Percentiles rank a stretch among this genome's conserved stretches.
These are phyloP conservation scores for Zygosaccharomyces kombuchaensis DNA, from an alignment of 805 yeast genomes.

Conservation along the genomic window DNA sequence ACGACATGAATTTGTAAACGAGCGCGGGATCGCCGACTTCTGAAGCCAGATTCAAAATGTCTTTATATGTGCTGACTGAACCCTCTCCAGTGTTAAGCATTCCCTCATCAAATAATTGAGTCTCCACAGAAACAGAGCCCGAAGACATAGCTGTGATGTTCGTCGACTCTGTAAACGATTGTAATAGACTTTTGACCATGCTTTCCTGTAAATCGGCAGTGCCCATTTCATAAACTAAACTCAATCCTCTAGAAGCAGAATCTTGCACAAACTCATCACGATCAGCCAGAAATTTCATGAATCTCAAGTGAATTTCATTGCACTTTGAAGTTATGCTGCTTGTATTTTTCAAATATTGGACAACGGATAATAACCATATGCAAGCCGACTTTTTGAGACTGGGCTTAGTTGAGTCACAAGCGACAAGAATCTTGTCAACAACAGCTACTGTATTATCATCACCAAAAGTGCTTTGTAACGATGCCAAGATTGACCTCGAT, in stretches of 20 bases:
- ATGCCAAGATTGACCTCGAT: slow-evolving; percentile 30
- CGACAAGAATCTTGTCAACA: slow-evolving; percentile 46
- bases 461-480: slow-evolving; percentile 10
- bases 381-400: slow-evolving; percentile 69
- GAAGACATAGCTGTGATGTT: slow-evolving; percentile 41
- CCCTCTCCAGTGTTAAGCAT: slow-evolving; percentile 75
- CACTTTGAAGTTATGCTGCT: slow-evolving; percentile 40
- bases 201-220: slow-evolving; percentile 61
- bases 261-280: slow-evolving; percentile 88
- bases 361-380: slow-evolving; percentile 78
- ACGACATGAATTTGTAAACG: slow-evolving; percentile 89
- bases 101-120: slow-evolving; percentile 82
- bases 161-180: slow-evolving; percentile 71
- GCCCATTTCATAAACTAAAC: slow-evolving; percentile 76
- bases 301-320: slow-evolving; percentile 63
- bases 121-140: slow-evolving; percentile 72
- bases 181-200: slow-evolving; percentile 65
- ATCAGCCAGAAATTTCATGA: slow-evolving; percentile 74
- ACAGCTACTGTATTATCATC: slow-evolving; percentile 32
- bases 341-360: slow-evolving; percentile 63
- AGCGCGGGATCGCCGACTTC: slow-evolving; percentile 95
- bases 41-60: slow-evolving; percentile 78
- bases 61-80: slow-evolving; percentile 86
- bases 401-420: slow-evolving; percentile 67
- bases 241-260: slow-evolving; percentile 83